These are phyloP conservation scores for Dittrichia graveolens DNA, from an alignment of 129 eudicot species.

Conservation along the genomic window DNA sequence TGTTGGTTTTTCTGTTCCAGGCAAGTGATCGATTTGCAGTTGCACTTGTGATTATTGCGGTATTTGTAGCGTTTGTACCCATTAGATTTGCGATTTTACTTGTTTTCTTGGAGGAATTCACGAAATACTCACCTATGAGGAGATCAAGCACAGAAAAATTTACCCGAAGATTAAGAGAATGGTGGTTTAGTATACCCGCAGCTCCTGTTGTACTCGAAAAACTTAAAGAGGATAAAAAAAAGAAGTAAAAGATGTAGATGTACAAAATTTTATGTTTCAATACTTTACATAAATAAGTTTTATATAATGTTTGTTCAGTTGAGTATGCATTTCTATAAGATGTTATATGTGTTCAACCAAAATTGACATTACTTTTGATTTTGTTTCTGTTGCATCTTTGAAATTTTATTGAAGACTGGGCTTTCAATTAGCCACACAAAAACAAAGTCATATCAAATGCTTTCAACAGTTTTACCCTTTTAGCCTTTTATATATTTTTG, in stretches of 20 bases:
- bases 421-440: too few relatives aligned
- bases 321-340: too few relatives aligned
- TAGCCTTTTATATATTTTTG: too few relatives aligned
- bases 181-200: conserved; percentile 99
- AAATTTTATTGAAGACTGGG: too few relatives aligned
- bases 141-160: conserved; percentile 67
- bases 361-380: too few relatives aligned
- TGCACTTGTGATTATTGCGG: conserved; percentile 46
- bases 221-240: conserved; percentile 71
- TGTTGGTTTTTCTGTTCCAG: conserved; percentile 37
- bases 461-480: too few relatives aligned
- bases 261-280: too few relatives aligned
- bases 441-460: too few relatives aligned
- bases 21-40: conserved; percentile 69
- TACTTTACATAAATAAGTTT: too few relatives aligned
- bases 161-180: conserved; percentile 73
- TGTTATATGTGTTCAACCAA: too few relatives aligned
- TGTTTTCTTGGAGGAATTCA: conserved; percentile 62
- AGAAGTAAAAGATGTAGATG: conserved; percentile 27
- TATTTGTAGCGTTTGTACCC: conserved; percentile 59
- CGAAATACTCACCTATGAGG: conserved; percentile 72
- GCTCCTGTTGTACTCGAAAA: conserved; percentile 79
- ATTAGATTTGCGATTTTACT: conserved; percentile 43
- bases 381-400: too few relatives aligned
- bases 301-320: too few relatives aligned